Percentiles rank a stretch among this genome's conserved stretches.
Evolutionary conservation across 306 rosid species (phyloP).

Genomic region (Castanospermum australe): DNA sequence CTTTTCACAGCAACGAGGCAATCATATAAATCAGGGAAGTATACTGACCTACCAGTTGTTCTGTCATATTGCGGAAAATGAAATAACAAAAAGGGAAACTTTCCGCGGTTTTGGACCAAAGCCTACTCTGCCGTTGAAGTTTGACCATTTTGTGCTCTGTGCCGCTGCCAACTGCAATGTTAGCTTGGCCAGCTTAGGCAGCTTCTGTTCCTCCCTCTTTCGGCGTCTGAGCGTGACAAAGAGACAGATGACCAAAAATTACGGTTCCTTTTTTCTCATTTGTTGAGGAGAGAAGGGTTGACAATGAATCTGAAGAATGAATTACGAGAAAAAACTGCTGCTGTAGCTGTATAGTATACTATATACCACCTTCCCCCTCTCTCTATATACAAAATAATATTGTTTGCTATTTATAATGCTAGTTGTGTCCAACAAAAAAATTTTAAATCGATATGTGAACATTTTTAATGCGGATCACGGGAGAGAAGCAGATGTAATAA

Average conservation of each 20-base stretch:
- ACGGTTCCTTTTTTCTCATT: background rate
- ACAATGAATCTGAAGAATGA: background rate
- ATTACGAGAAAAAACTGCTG: background rate
- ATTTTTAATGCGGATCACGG: background rate
- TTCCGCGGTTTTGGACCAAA: constrained; percentile 26
- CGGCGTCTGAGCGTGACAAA: background rate
- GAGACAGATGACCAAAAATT: background rate
- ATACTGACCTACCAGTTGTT: background rate
- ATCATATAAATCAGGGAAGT: background rate
- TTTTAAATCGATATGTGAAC: background rate
- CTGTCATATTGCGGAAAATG: background rate
- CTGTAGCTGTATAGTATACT: background rate
- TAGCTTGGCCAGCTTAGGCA: background rate
- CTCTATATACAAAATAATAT: background rate
- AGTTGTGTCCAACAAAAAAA: background rate
- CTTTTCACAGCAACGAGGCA: background rate
- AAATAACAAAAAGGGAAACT: constrained; percentile 9
- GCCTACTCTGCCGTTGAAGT: background rate
- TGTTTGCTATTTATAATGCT: background rate
- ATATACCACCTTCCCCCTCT: background rate
- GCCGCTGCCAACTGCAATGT: background rate
- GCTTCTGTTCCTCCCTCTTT: background rate
- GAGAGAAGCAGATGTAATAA: background rate
- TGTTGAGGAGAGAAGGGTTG: background rate
- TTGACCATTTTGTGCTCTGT: background rate